These are phyloP conservation scores for Dryas integrifolia DNA, from an alignment of 331 rosid genomes.

Conservation along the genomic window DNA sequence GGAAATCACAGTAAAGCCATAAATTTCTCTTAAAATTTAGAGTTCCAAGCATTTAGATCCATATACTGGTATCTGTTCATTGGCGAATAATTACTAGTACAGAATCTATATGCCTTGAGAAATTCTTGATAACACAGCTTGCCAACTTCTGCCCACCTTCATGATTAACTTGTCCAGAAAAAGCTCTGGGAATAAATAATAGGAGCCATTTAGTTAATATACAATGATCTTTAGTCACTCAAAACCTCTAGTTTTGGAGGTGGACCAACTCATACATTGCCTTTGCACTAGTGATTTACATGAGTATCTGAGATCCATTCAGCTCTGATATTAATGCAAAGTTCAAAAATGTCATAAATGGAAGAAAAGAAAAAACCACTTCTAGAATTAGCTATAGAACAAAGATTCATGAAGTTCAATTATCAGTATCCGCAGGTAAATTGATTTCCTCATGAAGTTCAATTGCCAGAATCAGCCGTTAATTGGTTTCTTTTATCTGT, in stretches of 20 bases:
- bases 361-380: neutral
- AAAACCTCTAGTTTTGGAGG: neutral
- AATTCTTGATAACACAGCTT: neutral
- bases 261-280: too few relatives aligned
- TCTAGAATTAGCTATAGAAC: neutral
- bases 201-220: neutral
- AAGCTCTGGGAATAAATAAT: neutral
- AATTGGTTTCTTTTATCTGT: neutral
- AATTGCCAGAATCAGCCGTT: neutral
- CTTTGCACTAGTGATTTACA: neutral
- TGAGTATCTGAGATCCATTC: neutral
- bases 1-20: neutral
- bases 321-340: neutral
- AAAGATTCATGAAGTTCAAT: neutral
- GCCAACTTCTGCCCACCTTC: neutral
- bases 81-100: neutral
- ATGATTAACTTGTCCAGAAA: neutral
- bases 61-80: neutral
- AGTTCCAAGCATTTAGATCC: slow-evolving; percentile 2
- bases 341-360: neutral
- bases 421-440: neutral
- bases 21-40: neutral
- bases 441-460: neutral
- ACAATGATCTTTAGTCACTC: neutral
- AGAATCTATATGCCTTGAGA: neutral